phyloP scores from a whole-genome alignment of 2,329 filamentous ascomycete species.

The Epichloe sylvatica region DNA sequence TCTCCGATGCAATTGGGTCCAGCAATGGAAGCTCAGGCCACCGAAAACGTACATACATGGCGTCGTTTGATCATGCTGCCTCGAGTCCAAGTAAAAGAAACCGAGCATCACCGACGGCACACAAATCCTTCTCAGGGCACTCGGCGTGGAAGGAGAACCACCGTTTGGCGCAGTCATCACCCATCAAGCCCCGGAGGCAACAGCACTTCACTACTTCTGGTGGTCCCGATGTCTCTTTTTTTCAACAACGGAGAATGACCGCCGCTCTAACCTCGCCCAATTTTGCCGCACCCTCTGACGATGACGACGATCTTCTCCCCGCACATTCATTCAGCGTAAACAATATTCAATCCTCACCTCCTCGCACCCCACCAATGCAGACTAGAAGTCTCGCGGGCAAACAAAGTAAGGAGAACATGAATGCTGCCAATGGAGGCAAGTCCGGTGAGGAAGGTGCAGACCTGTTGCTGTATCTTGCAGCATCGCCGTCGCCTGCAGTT shows the following conservation, averaged over 20 bases:
- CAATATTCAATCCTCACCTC: slow-evolving; percentile 63
- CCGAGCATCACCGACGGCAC: slow-evolving; percentile 45
- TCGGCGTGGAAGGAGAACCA: slow-evolving; percentile 64
- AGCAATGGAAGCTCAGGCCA: slow-evolving; percentile 53
- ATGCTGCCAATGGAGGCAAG: slow-evolving; percentile 36
- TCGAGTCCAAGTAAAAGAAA: slow-evolving; percentile 55
- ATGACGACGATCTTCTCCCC: slow-evolving; percentile 72
- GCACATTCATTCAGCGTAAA: slow-evolving; percentile 56
- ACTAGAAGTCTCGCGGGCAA: slow-evolving; percentile 33
- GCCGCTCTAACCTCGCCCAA: slow-evolving; percentile 46
- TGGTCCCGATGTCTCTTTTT: slow-evolving; percentile 71
- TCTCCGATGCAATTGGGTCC: slow-evolving; percentile 67
- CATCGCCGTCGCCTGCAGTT: slow-evolving; percentile 76
- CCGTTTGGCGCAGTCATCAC: slow-evolving; percentile 72
- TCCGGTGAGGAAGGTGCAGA: slow-evolving; percentile 68
- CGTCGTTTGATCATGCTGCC: slow-evolving; percentile 39
- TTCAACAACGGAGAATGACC: slow-evolving; percentile 51
- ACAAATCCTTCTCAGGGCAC: slow-evolving; percentile 42
- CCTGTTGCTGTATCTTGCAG: slow-evolving; percentile 70
- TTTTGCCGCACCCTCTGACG: slow-evolving; percentile 53
- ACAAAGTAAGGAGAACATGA: slow-evolving; percentile 33
- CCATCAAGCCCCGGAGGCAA: slow-evolving; percentile 62
- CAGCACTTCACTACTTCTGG: slow-evolving; percentile 59
- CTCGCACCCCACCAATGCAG: slow-evolving; percentile 64
- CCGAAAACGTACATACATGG: slow-evolving; percentile 49